Evolutionary conservation across 2,329 filamentous ascomycete species (phyloP), one percentile per base, ranked within the genome.

Genomic region (Xylariaceae sp.): DNA sequence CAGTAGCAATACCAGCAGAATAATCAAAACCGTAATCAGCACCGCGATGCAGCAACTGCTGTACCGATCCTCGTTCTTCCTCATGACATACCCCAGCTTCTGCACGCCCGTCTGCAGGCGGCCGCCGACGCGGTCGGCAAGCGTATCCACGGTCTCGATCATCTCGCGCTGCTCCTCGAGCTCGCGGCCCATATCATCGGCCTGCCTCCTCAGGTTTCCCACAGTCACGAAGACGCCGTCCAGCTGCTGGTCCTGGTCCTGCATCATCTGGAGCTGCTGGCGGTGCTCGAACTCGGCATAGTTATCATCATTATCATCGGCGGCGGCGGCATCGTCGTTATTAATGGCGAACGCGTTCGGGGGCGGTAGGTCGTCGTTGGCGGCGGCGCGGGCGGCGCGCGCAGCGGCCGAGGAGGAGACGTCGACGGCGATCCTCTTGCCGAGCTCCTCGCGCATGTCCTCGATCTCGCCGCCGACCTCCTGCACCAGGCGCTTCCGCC

Each of bases 141-240:
- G 80, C 26, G 81, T 83, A 74, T 98, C 93, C 41, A 96, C 89
- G 50, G 90, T 87, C 61, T 95, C 88, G 54, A 99, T 80, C 83
- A 98, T 89, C 73, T 92, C 90, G 20, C 83, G 83, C 80, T 99
- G 95, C 77, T 99, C 95, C 75, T 97, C 96, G 44, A 99, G 80
- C 78, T 99, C 95, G 54, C 93, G 81, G 1, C 95, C 93, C 93
- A 99, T 99, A 66, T 92, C 90, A 74, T 96, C 88, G 1, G 95
- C 96, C 80, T 98, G 95, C 70, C 89, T 82, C 53, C 93, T 81
- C 70, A 99, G 76, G 71, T 92, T 97, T 2, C 93, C 93, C 20
- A 99, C 95, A 1, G 93, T 98, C 64, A 88, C 85, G 71, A 96
- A 96, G 45, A 99, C 93, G 16, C 90, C 90, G 71, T 98, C 93